These are phyloP conservation scores for Fragaria iinumae DNA, from an alignment of 306 rosid genomes.

Conservation along the genomic window DNA sequence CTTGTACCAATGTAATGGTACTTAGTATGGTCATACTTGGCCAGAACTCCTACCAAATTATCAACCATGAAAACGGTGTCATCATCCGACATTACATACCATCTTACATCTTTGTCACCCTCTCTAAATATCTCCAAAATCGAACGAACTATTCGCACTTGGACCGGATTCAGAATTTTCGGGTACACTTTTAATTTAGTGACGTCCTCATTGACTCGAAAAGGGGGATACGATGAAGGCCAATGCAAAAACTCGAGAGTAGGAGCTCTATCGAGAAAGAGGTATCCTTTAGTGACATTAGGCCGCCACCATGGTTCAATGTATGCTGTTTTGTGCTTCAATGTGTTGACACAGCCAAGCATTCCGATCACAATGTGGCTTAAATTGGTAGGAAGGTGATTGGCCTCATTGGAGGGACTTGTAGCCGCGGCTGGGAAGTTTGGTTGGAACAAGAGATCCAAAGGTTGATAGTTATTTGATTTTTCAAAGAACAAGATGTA, in stretches of 20 bases:
- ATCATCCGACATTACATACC: conserved; percentile 56
- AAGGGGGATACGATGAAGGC: conserved; percentile 40
- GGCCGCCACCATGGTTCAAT: conserved; percentile 49
- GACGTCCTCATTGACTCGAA: conserved; percentile 37
- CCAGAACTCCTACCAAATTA: conserved; percentile 38
- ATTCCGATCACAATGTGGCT: conserved; percentile 41
- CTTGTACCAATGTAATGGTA: conserved; percentile 37
- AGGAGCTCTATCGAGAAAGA: conserved; percentile 43
- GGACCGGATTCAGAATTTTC: neutral
- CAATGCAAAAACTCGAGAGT: conserved; percentile 38
- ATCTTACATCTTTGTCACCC: conserved; percentile 36
- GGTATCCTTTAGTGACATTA: conserved; percentile 40
- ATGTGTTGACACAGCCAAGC: conserved; percentile 42
- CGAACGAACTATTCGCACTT: conserved; percentile 29
- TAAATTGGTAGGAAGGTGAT: conserved; percentile 6
- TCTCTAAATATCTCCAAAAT: conserved; percentile 35
- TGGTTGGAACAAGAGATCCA: conserved; percentile 19
- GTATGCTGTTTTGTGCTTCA: conserved; percentile 38
- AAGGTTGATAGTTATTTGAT: conserved; percentile 25
- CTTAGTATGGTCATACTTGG: conserved; percentile 38
- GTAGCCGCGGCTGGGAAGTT: conserved; percentile 16
- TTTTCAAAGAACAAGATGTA: conserved; percentile 25
- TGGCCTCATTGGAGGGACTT: neutral
- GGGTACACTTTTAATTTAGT: neutral
- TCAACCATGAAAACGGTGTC: conserved; percentile 41